phyloP scores from a whole-genome alignment of 495 filamentous ascomycete genomes.

The Tuber microsphaerosporum region DNA sequence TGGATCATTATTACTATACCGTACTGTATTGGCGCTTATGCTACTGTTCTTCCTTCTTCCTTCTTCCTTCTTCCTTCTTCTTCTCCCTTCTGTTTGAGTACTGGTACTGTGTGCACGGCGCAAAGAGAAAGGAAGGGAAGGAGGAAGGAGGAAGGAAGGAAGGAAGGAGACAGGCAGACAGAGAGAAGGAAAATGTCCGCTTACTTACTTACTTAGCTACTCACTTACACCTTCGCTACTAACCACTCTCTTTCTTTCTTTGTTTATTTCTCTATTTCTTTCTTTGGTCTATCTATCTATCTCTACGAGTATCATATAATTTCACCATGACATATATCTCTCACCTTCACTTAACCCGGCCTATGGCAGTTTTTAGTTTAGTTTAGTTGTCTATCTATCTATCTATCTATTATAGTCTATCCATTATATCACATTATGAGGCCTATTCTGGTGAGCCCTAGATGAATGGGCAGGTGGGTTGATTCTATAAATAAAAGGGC shows the following conservation, averaged over 20 bases:
- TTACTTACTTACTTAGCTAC: not conserved
- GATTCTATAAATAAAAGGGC: not conserved
- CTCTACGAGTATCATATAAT: not conserved
- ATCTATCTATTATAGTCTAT: not conserved
- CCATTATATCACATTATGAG: not conserved
- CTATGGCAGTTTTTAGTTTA: not conserved
- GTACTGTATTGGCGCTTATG: not conserved
- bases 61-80: not conserved
- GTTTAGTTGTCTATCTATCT: not conserved
- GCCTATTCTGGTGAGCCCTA: not conserved
- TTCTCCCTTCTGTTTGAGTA: not conserved
- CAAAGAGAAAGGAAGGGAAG: not conserved
- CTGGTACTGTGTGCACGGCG: not conserved
- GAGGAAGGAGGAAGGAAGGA: not conserved
- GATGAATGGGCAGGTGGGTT: not conserved
- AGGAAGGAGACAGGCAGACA: too few species aligned
- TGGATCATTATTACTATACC: not conserved
- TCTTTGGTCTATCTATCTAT: not conserved
- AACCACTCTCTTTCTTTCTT: not conserved
- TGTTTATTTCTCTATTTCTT: not conserved
- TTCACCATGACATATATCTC: not conserved
- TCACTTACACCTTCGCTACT: conserved; percentile 8
- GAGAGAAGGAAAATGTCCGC: too few species aligned
- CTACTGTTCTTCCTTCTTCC: not conserved
- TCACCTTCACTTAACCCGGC: not conserved